Evolutionary conservation across 305 asterid genomes (phyloP), one percentile per base, ranked within the genome.

Genomic region (Euphrasia arctica): DNA sequence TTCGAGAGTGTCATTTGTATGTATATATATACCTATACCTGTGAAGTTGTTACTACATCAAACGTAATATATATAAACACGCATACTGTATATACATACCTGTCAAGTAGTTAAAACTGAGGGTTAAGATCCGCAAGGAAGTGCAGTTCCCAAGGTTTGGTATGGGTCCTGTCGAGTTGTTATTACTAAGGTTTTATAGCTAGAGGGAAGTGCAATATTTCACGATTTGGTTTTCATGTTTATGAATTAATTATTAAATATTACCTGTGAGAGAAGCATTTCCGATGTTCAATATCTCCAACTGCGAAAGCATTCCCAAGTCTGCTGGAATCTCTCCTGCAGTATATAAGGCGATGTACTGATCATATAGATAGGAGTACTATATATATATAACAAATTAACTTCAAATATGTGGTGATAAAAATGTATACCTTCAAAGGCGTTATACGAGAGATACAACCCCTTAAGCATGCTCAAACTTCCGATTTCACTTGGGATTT

Each of bases 121-220:
- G 41, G 7, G 1, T 5, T 5, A 34, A 34, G 1, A 5, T 5
- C 8, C 6, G 41, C 41, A 34, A 34, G 7, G 41, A 34, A 34
- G 41, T 34, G 41, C 41, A 34, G 1, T 34, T 34, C 41, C 41
- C 41, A 34, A 34, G 5, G 41, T 34, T 34, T 34, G 41, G 41
- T 34, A 34, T 5, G 49, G 13, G 4, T 9, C 49, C n/a, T 43
- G 4, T 41, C 8, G 15, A 14, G 2, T 50, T 4, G 56, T 50
- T 50, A 4, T 0, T 0, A 3, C 56, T 15, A 7, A 50, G 1
- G 7, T 50, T 4, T 15, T 14, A 50, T 9, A 14, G 10, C 9
- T 51, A 47, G 66, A 79, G 36, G 8, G 52, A 60, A 39, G 80
- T 58, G 60, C 75, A 72, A 58, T 82, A 25, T 25, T 25, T 79